Evolutionary conservation across 2,329 filamentous ascomycete genomes (phyloP).

Genomic region (Dactylonectria estremocensis): DNA sequence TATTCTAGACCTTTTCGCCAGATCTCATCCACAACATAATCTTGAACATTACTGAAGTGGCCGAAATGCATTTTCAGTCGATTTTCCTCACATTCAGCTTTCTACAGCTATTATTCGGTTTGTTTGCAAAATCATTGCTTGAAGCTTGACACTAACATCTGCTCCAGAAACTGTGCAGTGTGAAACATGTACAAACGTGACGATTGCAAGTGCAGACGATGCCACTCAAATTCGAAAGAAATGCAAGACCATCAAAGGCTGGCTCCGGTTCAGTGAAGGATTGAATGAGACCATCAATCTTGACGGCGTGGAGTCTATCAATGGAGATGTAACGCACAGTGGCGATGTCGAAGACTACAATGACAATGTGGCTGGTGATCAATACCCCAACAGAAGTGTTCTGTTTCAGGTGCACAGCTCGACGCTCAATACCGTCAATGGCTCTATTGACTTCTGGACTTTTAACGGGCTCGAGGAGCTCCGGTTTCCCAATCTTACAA

Average conservation of each 20-base stretch:
- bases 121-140: too few relatives aligned
- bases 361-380: too few relatives aligned
- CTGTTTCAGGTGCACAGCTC: background rate
- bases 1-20: too few relatives aligned
- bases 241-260: slow-evolving; percentile 18
- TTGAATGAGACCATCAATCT: slow-evolving; percentile 18
- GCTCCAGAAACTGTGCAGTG: too few relatives aligned
- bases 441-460: background rate
- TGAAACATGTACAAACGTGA: slow-evolving; percentile 4
- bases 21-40: too few relatives aligned
- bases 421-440: slow-evolving; percentile 16
- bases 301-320: slow-evolving; percentile 17
- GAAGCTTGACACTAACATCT: too few relatives aligned
- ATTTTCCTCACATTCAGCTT: too few relatives aligned
- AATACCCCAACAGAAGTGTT: too few relatives aligned
- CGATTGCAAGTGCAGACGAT: slow-evolving; percentile 11
- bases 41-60: too few relatives aligned
- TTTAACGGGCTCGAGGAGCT: slow-evolving; percentile 25
- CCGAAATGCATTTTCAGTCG: too few relatives aligned
- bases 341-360: too few relatives aligned
- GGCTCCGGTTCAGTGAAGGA: background rate
- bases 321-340: background rate
- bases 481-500: slow-evolving; percentile 24
- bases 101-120: too few relatives aligned
- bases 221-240: slow-evolving; percentile 14